Evolutionary conservation across 371 early-diverging fungal genomes (phyloP).

Genomic region (Apophysomyces ossiformis): DNA sequence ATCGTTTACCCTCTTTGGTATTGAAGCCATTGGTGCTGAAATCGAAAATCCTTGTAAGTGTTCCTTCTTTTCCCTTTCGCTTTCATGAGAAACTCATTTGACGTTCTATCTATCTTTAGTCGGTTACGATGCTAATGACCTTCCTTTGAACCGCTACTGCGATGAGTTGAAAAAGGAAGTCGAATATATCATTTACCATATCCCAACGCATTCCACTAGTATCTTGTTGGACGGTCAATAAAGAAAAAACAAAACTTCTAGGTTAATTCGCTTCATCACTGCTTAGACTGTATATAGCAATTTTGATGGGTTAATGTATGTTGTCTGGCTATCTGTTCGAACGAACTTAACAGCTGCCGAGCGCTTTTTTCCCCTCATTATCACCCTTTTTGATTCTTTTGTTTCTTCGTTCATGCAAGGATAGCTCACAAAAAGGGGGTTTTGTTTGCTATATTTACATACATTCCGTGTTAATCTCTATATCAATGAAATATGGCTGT

Average conservation of each 20-base stretch:
- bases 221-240: conserved; percentile 46
- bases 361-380: no score
- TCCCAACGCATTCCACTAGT: conserved; percentile 41
- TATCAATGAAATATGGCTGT: no score
- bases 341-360: no score
- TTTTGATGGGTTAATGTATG: no score
- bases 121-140: conserved; percentile 62
- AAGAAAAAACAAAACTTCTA: not conserved
- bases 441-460: no score
- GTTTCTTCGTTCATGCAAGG: no score
- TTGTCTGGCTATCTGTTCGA: no score
- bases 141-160: conserved; percentile 47
- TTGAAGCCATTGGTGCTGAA: conserved; percentile 67
- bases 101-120: conserved; percentile 45
- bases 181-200: conserved; percentile 51
- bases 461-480: no score
- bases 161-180: conserved; percentile 46
- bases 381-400: no score
- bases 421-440: no score
- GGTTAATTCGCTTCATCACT: no score
- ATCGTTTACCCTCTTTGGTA: conserved; percentile 77
- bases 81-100: not conserved
- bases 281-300: no score
- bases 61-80: not conserved
- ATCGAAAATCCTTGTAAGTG: conserved; percentile 48